Conservation (phyloP, 2,329 filamentous ascomycete genomes). For the Cryphonectria radicalis region DNA sequence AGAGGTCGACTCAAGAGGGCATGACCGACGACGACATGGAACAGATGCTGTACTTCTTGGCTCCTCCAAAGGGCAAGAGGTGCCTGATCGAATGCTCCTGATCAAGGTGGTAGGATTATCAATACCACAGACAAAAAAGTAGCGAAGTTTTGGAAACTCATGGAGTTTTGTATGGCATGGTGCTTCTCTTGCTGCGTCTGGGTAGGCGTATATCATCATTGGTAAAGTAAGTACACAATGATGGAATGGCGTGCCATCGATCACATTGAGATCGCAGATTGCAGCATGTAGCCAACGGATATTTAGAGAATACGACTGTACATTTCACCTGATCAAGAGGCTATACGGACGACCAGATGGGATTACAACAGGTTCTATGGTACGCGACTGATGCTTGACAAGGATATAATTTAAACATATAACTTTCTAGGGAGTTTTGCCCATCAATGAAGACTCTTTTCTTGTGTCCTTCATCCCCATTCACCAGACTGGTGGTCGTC, state of each 20-base stretch:
- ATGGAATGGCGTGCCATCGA: too few species aligned
- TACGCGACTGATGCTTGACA: neutral
- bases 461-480: neutral
- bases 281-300: too few species aligned
- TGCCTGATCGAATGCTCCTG: conserved; percentile 35
- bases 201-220: too few species aligned
- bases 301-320: too few species aligned
- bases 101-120: neutral
- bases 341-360: too few species aligned
- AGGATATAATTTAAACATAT: neutral
- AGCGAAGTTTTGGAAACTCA: neutral
- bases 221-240: too few species aligned
- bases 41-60: conserved; percentile 36
- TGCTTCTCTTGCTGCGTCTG: too few species aligned
- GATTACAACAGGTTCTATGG: neutral
- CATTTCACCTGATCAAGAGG: too few species aligned
- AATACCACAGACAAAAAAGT: neutral
- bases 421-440: neutral
- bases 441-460: neutral
- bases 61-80: conserved; percentile 35
- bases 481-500: neutral
- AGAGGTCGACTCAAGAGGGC: conserved; percentile 35
- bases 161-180: neutral
- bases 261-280: too few species aligned
- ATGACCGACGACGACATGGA: conserved; percentile 40